Percentiles rank a stretch among this genome's conserved stretches.
phyloP scores from a whole-genome alignment of 352 stramenopile genomes.

The Thraustochytrium sp. region DNA sequence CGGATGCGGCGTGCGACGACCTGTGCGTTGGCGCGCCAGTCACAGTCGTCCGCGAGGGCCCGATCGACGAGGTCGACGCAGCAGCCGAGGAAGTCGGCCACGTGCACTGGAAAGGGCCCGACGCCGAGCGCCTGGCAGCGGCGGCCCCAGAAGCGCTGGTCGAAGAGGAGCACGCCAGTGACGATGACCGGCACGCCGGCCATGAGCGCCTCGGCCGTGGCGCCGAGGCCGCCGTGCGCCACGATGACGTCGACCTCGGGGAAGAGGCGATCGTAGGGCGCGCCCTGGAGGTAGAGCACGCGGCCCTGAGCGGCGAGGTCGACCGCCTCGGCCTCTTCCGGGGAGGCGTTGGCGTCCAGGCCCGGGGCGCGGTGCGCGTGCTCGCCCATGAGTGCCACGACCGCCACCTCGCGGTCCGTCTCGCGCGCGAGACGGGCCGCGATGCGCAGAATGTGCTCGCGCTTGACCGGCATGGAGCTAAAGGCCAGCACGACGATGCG shows the following conservation, averaged over 20 bases:
- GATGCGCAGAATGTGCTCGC: conserved; percentile 6
- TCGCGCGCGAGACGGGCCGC: neutral
- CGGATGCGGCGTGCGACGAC: neutral
- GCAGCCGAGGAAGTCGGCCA: neutral
- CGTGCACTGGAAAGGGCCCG: conserved; percentile 23
- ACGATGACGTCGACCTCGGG: conserved; percentile 1
- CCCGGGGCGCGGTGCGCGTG: neutral
- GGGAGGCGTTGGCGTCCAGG: neutral
- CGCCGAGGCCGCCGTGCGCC: conserved; percentile 16
- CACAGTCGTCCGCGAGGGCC: neutral
- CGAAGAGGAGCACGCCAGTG: conserved; percentile 41
- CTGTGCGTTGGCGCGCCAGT: neutral
- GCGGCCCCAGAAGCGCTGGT: conserved; percentile 39
- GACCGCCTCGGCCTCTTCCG: neutral
- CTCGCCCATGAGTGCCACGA: conserved; percentile 31
- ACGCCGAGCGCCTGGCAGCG: conserved; percentile 1
- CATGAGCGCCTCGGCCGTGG: conserved; percentile 18
- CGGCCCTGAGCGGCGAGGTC: neutral
- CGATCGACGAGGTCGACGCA: conserved; percentile 13
- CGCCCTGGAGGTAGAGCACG: neutral
- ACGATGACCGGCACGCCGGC: conserved; percentile 33
- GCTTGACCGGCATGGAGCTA: conserved; percentile 36
- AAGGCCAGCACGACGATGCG: conserved; percentile 40
- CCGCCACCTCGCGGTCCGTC: neutral
- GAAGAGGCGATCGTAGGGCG: conserved; percentile 35